A percentile compares a stretch with the other conserved stretches of the same genome.
These are phyloP conservation scores for Tephrocybe sp. DNA, from an alignment of 768 basidiomycete species.

Conservation along the genomic window DNA sequence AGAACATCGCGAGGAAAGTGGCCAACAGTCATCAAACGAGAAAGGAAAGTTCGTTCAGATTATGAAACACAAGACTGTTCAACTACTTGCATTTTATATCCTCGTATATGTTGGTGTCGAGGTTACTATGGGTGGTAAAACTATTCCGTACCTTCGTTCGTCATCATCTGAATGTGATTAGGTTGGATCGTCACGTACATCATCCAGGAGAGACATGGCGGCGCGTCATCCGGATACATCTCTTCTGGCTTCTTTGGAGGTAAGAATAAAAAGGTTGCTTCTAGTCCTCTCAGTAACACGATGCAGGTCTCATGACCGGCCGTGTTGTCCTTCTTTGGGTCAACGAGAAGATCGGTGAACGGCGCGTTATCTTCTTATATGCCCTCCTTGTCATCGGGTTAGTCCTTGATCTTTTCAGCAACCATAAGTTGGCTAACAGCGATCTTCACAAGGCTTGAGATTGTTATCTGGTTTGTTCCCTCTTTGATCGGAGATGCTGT, in stretches of 20 bases:
- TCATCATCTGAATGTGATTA: constrained; percentile 15
- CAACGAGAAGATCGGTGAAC: constrained; percentile 56
- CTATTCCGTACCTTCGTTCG: neutral
- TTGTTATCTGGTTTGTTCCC: constrained; percentile 68
- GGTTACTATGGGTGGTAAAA: constrained; percentile 50
- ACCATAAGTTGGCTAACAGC: neutral
- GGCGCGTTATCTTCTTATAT: constrained; percentile 51
- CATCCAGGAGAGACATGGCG: constrained; percentile 31
- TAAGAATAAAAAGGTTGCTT: neutral
- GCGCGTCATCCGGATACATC: constrained; percentile 30
- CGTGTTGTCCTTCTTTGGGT: constrained; percentile 54
- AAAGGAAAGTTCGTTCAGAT: constrained; percentile 46
- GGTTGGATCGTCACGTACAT: constrained; percentile 74
- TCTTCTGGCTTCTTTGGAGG: constrained; percentile 25
- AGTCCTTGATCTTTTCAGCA: constrained; percentile 9
- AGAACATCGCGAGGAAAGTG: constrained; percentile 27
- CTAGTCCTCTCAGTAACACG: neutral
- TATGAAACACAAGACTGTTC: constrained; percentile 48
- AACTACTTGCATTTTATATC: constrained; percentile 60
- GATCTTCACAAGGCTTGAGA: constrained; percentile 44
- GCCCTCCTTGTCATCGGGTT: constrained; percentile 48
- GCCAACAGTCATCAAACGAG: constrained; percentile 10
- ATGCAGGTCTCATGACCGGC: constrained; percentile 53
- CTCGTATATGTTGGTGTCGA: constrained; percentile 71
- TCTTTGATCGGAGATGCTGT: constrained; percentile 64